Evolutionary conservation across 2,329 filamentous ascomycete genomes (phyloP), one percentile per base, ranked within the genome.

Genomic region (Paramyrothecium roridum): DNA sequence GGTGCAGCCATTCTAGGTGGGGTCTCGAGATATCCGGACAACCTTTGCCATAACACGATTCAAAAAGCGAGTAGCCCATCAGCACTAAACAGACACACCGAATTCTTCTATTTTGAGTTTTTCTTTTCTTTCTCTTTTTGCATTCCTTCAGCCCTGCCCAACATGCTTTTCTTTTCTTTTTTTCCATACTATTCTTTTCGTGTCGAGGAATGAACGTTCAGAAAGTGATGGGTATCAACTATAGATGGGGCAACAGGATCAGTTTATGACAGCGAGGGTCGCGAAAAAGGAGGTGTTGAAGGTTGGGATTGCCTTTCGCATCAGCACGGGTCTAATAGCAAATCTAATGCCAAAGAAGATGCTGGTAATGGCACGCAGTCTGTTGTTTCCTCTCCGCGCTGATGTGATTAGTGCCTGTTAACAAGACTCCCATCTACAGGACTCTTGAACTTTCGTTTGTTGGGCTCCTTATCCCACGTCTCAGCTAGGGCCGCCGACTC

Each of bases 401-500:
- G 37, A 13, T 6, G 13, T 19, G 13, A 43, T 64, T 56, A 72
- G 54, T 68, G 66, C 61, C 71, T 69, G 60, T 74, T 74, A 30
- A 83, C 75, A 53, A 80, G 65, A 61, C 81, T 81, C 40, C 77
- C 79, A 54, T 84, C 81, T 8, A 84, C 79, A 3, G 75, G 72
- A 57, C 81, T 85, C 68, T 73, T 79, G 63, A 79, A 83, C 54
- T 71, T 76, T 54, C 76, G 76, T 48, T 74, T 70, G 34, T 70
- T 70, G 17, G 76, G 78, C 57, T 83, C 81, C 50, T 74, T 74
- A 2, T 82, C 77, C 88, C 91, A 98, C 2, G 92, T 96, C 71
- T 93, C 90, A 0, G 89, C 91, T 26, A 93, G 73, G 10, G 86
- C 88, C 50, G 86, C 82, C 61, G 89, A 87, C 0, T 89, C 86